Conservation (phyloP, 2,329 filamentous ascomycete genomes). For the Akanthomyces uredinophilus region DNA sequence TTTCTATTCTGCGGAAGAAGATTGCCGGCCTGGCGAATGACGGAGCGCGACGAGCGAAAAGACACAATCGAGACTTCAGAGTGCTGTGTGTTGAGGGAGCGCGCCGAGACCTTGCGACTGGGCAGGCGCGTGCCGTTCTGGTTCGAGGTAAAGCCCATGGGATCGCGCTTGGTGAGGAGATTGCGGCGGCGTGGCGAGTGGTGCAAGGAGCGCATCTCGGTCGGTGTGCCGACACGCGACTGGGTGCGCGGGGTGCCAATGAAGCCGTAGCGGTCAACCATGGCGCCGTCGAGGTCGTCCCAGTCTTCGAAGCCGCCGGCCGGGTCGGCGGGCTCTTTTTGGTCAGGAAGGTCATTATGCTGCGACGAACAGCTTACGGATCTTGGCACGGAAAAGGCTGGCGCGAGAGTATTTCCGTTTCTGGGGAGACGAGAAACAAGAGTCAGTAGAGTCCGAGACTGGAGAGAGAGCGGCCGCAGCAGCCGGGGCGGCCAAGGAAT, state of each 20-base stretch:
- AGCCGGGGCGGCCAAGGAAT: conserved; percentile 36
- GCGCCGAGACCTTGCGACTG: conserved; percentile 51
- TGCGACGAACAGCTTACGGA: conserved; percentile 42
- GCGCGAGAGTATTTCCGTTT: conserved; percentile 22
- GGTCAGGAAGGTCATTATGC: conserved; percentile 34
- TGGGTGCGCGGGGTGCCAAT: conserved; percentile 45
- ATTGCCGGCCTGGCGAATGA: conserved; percentile 54
- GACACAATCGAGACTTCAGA: conserved; percentile 48
- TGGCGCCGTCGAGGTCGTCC: conserved; percentile 56
- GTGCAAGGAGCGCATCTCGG: conserved; percentile 37
- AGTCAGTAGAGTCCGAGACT: conserved; percentile 6
- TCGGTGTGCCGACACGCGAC: conserved; percentile 37
- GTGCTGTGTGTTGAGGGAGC: conserved; percentile 54
- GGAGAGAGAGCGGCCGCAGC: conserved; percentile 7
- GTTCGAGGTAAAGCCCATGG: conserved; percentile 34
- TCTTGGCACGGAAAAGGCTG: conserved; percentile 32
- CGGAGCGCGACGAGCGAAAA: conserved; percentile 48
- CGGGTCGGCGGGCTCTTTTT: conserved; percentile 40
- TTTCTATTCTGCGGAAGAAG: conserved; percentile 57
- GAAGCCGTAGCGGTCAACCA: conserved; percentile 66
- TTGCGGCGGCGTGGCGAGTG: conserved; percentile 43
- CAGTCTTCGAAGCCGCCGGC: conserved; percentile 61
- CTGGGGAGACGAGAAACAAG: not conserved
- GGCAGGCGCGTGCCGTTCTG: conserved; percentile 39
- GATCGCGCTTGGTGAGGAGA: conserved; percentile 34